phyloP scores from a whole-genome alignment of 257 asterid genomes.

The Anisodus tanguticus region DNA sequence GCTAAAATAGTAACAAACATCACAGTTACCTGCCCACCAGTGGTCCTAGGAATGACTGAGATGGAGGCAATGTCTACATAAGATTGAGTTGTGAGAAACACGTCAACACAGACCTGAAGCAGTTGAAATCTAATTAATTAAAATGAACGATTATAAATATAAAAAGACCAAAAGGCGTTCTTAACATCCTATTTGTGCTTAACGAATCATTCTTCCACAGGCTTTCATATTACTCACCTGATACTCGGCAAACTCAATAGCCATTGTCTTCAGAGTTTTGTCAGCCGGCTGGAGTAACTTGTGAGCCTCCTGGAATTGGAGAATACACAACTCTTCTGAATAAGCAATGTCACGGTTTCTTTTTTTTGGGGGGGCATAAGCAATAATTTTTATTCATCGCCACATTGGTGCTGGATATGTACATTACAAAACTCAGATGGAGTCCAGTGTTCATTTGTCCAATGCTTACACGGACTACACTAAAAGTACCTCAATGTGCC shows the following conservation, averaged over 20 bases:
- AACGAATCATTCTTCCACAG: conserved; percentile 25
- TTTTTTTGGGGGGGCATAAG: not conserved
- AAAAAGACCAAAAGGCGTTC: not conserved
- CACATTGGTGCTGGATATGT: not conserved
- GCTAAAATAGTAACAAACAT: conserved; percentile 20
- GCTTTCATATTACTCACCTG: conserved; percentile 59
- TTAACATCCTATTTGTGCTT: not conserved
- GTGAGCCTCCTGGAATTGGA: conserved; percentile 82
- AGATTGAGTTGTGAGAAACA: conserved; percentile 89
- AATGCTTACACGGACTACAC: no score
- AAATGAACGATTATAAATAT: conserved; percentile 7
- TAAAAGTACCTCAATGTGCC: no score
- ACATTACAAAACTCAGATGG: not conserved
- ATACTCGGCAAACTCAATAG: conserved; percentile 95
- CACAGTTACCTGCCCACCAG: conserved; percentile 92
- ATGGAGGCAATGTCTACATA: conserved; percentile 95
- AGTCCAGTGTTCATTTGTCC: no score
- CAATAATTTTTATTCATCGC: not conserved
- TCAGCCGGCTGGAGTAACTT: conserved; percentile 92
- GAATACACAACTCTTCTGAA: not conserved
- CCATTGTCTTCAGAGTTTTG: conserved; percentile 84
- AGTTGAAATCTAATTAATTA: conserved; percentile 33
- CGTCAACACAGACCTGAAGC: conserved; percentile 92
- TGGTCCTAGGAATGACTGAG: conserved; percentile 86
- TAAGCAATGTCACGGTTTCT: not conserved